These are phyloP conservation scores for Dactylellina cionopaga DNA, from an alignment of 2,329 filamentous ascomycete genomes.

Conservation along the genomic window DNA sequence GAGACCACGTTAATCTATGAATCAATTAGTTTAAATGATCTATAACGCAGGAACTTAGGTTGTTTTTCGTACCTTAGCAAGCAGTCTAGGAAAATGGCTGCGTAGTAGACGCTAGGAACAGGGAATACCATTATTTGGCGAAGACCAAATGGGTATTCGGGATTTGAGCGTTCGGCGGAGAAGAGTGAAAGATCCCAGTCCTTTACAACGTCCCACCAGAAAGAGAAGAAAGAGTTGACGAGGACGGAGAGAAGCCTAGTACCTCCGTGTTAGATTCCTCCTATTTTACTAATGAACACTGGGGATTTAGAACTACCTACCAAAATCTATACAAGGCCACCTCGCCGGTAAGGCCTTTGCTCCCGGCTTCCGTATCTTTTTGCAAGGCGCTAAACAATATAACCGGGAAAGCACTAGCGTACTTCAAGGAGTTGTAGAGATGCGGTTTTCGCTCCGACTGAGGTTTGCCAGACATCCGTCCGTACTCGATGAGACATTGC, in stretches of 20 bases:
- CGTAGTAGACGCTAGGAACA: conserved; percentile 80
- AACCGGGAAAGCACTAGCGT: conserved; percentile 91
- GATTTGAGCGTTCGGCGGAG: conserved; percentile 63
- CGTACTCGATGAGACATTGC: conserved; percentile 90
- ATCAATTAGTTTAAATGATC: conserved; percentile 85
- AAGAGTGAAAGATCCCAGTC: conserved; percentile 96
- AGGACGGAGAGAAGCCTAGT: conserved; percentile 74
- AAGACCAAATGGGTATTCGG: conserved; percentile 79
- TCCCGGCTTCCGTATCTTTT: conserved; percentile 68
- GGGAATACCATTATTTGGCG: conserved; percentile 78
- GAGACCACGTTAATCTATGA: conserved; percentile 74
- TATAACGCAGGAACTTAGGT: background rate
- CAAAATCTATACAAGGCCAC: conserved; percentile 51
- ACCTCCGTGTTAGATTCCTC: conserved; percentile 44
- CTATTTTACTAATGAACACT: background rate
- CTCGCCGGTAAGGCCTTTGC: conserved; percentile 64
- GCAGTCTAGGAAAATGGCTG: conserved; percentile 79
- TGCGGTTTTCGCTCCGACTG: conserved; percentile 70
- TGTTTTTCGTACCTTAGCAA: conserved; percentile 76
- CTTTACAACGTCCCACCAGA: conserved; percentile 96
- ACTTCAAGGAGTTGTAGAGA: conserved; percentile 92
- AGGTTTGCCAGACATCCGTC: conserved; percentile 70
- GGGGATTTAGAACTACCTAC: conserved; percentile 58
- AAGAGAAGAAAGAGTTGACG: conserved; percentile 90
- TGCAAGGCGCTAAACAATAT: conserved; percentile 81